Conservation (phyloP, 2,329 filamentous ascomycete genomes). For the Fonsecaea erecta region DNA sequence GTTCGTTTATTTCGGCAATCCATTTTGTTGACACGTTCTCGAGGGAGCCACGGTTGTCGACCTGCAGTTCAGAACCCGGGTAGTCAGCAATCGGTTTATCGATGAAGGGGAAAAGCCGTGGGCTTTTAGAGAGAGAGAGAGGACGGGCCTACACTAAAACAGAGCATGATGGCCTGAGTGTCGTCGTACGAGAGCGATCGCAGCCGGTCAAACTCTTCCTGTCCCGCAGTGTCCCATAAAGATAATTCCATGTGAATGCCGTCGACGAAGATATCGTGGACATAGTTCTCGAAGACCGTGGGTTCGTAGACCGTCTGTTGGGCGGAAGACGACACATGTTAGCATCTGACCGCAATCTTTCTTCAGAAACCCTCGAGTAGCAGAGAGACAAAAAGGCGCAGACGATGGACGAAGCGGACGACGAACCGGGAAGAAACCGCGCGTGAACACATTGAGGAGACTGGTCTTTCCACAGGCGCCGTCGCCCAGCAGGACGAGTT, state of each 20-base stretch:
- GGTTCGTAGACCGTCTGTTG: constrained; percentile 37
- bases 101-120: background rate
- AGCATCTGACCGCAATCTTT: constrained; percentile 63
- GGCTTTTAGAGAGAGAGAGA: background rate
- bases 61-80: constrained; percentile 45
- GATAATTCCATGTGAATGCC: constrained; percentile 96
- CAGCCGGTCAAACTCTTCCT: constrained; percentile 97
- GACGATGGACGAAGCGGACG: background rate
- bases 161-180: constrained; percentile 98
- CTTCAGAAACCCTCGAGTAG: background rate
- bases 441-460: constrained; percentile 92
- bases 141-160: constrained; percentile 72
- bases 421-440: constrained; percentile 83
- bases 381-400: background rate
- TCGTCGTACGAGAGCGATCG: constrained; percentile 97
- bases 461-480: constrained; percentile 72
- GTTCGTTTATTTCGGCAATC: constrained; percentile 97
- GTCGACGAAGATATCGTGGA: constrained; percentile 98
- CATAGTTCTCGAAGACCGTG: constrained; percentile 79
- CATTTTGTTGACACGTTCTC: constrained; percentile 99
- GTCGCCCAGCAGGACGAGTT: constrained; percentile 88
- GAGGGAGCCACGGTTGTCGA: constrained; percentile 93
- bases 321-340: constrained; percentile 65
- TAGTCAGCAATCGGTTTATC: background rate
- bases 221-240: constrained; percentile 96